Evolutionary conservation across 192 early-diverging fungal genomes (phyloP).

Genomic region (Linnemannia exigua): DNA sequence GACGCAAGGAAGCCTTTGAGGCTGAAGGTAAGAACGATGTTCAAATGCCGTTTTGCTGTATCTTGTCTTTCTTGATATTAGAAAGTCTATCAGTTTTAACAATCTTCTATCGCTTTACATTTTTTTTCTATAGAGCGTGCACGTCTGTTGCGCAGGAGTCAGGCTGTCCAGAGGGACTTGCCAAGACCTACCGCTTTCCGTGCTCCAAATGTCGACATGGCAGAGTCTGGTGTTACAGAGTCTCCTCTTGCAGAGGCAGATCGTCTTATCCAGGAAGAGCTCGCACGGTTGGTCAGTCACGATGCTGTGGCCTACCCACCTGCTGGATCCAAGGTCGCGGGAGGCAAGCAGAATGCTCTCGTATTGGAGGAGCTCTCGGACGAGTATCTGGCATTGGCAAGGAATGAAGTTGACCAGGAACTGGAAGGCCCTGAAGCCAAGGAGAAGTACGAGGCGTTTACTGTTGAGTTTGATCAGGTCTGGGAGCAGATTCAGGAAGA

Average conservation of each 20-base stretch:
- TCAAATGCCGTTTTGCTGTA: background rate
- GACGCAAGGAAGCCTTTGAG: slow-evolving; percentile 63
- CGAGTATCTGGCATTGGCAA: slow-evolving; percentile 70
- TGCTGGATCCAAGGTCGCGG: slow-evolving; percentile 68
- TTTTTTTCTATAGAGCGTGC: slow-evolving; percentile 51
- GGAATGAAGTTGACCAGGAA: slow-evolving; percentile 52
- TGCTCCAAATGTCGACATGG: slow-evolving; percentile 15
- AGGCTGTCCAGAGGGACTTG: slow-evolving; percentile 81
- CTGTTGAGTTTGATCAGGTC: slow-evolving; percentile 39
- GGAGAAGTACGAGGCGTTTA: slow-evolving; percentile 37
- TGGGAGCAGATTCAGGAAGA: slow-evolving; percentile 46
- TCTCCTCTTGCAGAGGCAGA: slow-evolving; percentile 60
- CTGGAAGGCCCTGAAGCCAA: slow-evolving; percentile 56
- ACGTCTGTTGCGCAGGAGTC: slow-evolving; percentile 72
- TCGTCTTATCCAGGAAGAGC: slow-evolving; percentile 77
- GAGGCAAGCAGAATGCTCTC: slow-evolving; percentile 36
- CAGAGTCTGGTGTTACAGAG: slow-evolving; percentile 20
- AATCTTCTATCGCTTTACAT: background rate
- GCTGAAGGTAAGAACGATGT: slow-evolving; percentile 62
- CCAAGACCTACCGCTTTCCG: slow-evolving; percentile 76
- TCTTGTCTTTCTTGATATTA: background rate
- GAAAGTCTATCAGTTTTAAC: background rate
- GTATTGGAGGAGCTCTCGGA: slow-evolving; percentile 68
- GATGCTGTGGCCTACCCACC: slow-evolving; percentile 83
- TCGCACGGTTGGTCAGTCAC: slow-evolving; percentile 74